A percentile compares a stretch with the other conserved stretches of the same genome.
Evolutionary conservation across 306 rosid species (phyloP).

Genomic region (Benincasa hispida): DNA sequence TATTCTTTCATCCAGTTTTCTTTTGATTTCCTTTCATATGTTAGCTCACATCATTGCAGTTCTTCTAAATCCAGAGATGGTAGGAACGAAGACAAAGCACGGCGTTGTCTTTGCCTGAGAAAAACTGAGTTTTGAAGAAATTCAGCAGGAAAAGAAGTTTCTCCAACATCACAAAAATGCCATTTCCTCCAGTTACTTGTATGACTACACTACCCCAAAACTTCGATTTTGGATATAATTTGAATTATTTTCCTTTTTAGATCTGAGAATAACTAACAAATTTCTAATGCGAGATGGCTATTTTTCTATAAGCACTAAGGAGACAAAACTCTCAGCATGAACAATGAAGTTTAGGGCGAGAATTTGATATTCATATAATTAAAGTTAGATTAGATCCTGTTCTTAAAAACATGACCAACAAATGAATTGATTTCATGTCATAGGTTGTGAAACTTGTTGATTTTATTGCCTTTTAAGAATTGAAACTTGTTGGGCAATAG

Average conservation of each 20-base stretch:
- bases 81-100: background rate
- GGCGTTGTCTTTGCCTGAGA: background rate
- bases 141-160: slow-evolving; percentile 1
- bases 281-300: background rate
- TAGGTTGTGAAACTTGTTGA: too few relatives aligned
- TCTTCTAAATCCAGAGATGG: background rate
- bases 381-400: background rate
- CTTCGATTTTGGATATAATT: slow-evolving; percentile 5
- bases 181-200: slow-evolving; percentile 95
- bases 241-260: slow-evolving; percentile 15
- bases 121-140: slow-evolving; percentile 13
- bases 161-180: slow-evolving; percentile 36
- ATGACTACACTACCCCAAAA: slow-evolving; percentile 39
- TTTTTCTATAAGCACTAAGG: background rate
- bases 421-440: background rate
- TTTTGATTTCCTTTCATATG: background rate
- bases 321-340: background rate
- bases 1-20: background rate
- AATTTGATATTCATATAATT: background rate
- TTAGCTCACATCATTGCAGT: background rate
- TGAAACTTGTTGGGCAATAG: slow-evolving; percentile 20
- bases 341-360: background rate
- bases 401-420: background rate
- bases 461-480: background rate
- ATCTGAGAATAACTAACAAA: background rate